These are phyloP conservation scores for Penstemon eatonii DNA, from an alignment of 257 asterid genomes.

Conservation along the genomic window DNA sequence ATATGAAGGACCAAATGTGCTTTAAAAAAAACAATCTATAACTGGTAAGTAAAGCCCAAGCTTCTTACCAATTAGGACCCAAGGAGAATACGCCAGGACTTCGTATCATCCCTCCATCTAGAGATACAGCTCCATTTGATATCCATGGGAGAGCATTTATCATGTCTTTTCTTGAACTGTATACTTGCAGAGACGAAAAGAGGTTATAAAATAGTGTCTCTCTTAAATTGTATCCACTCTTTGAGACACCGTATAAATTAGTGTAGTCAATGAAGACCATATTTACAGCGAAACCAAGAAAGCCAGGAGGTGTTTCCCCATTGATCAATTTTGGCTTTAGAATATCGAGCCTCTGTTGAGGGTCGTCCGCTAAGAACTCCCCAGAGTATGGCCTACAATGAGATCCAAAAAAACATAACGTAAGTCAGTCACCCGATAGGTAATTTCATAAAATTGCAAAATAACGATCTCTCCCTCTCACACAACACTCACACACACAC, in stretches of 20 bases:
- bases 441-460: conserved; percentile 15
- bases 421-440: conserved; percentile 2
- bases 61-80: conserved; percentile 55
- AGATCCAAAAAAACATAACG: conserved; percentile 22
- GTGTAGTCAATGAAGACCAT: conserved; percentile 61
- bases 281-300: conserved; percentile 94
- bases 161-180: conserved; percentile 79
- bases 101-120: conserved; percentile 83
- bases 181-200: conserved; percentile 75
- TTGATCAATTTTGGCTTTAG: conserved; percentile 57
- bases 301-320: conserved; percentile 73
- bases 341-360: conserved; percentile 71
- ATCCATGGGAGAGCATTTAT: conserved; percentile 51
- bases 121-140: conserved; percentile 71
- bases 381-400: conserved; percentile 69
- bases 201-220: conserved; percentile 85
- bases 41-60: conserved; percentile 12
- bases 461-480: too few species aligned
- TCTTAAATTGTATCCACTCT: conserved; percentile 58
- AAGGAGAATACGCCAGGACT: conserved; percentile 45
- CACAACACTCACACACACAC: background rate
- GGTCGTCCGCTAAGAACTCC: conserved; percentile 63
- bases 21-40: background rate
- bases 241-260: conserved; percentile 41
- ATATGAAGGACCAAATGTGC: too few species aligned